Evolutionary conservation across 2,329 filamentous ascomycete genomes (phyloP), one percentile per base, ranked within the genome.

Genomic region (Cercospora berteroae): DNA sequence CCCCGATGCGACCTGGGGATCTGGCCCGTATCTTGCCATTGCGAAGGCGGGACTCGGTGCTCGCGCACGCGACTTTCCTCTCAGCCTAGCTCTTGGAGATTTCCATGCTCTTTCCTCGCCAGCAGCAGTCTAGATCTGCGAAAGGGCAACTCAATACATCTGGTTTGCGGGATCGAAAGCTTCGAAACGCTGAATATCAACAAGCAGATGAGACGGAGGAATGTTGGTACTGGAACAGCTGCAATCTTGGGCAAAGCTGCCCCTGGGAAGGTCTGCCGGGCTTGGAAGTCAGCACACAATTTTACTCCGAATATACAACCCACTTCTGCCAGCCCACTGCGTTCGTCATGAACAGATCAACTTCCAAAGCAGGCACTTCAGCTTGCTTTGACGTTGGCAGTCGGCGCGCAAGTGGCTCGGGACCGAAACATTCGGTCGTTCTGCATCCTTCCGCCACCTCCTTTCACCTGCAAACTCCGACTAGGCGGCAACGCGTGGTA

Each of bases 391-490:
- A 48, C 8, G 20, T 23, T 13, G 44, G 2, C 44, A 48, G 2
- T 48, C 18, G 44, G 44, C 44, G 20, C 44, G 9, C 18, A 23
- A 23, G 44, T 42, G 42, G 12, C 72, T 75, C 59, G 59, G 59
- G 20, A 13, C 39, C 59, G 59, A 31, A 52, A 50, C 23, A 29
- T 25, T 56, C n/a, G 23, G 18, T 42, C 23, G 52, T 50, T 48
- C 44, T 48, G 44, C 23, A 62, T 62, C 59, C 59, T 62, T 62
- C 59, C 59, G 59, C 59, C 59, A 62, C 59, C 59, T 62, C 59
- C 59, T 62, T 48, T 62, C 59, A 23, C 23, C 16, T 23, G 36
- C 58, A 42, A 29, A 60, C 36, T 20, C n/a, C 23, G 36, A 16
- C 20, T 29, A 60, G 58, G 39, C 59, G 12, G 42, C 59, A 62